Base-by-base conservation (phyloP, 2,329 filamentous ascomycete genomes). In the Arthrocladium fulminans region DNA sequence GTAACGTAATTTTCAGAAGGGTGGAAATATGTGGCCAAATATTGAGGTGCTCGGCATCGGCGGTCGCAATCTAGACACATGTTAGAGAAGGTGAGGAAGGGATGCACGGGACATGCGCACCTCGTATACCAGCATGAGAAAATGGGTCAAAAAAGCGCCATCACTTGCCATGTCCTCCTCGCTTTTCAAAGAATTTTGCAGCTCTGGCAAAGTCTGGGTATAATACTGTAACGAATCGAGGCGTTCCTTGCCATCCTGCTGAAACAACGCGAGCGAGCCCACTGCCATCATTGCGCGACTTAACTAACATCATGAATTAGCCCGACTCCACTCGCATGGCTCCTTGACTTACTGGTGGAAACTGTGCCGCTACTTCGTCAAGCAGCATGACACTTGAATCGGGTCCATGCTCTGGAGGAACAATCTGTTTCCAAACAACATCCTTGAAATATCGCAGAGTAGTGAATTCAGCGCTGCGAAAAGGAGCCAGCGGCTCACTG, bases 221-320 rank as follows among this genome's bases (percentile, higher is more conserved):
- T 79, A 78, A 56, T 78, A 73, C 51, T 76, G 71, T 40, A 76
- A 62, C 9, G 73, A 71, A 54, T 74, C 69, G 49, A 76, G 65
- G 45, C 69, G 66, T 45, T 70, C 67, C 23, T 67, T 65, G 23
- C 65, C 67, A 25, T 70, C 67, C 53, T 66, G 69, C 45, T 71
- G 67, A 19, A 70, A 68, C 37, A 76, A 64, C 55, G 73, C 75
- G 37, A 78, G 66, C 15, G 73, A 73, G 20, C 73, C 74, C n/a
- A 80, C 61, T 3, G 76, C 75, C 65, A 77, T 76, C 53, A 80
- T 77, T 6, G 76, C 75, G 57, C 79, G 73, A 42, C 73, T 72
- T 47, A 79, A 67, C 74, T 76, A 47, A 38, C 46, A 42, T 47
- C 41, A 23, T 52, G 41, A 57, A 45, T 39, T 24, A 39, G 47